phyloP scores from a whole-genome alignment of 345 rosid species.

The Euphorbia peplus region DNA sequence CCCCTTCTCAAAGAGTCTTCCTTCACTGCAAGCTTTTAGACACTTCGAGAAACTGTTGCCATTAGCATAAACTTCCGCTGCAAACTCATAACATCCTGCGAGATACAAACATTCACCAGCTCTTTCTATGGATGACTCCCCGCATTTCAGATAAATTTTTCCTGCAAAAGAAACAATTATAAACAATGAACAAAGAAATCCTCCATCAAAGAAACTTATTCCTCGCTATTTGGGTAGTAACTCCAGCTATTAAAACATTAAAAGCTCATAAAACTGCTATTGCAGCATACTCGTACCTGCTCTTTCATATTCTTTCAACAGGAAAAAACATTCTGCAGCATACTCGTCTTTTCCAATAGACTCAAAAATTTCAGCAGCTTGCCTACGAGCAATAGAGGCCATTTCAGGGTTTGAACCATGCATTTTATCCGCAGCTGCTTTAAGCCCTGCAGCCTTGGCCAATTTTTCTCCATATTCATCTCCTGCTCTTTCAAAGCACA shows the following conservation, averaged over 20 bases:
- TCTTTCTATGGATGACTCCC: conserved; percentile 28
- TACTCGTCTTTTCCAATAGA: conserved; percentile 42
- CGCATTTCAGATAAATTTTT: conserved; percentile 39
- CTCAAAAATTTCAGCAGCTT: conserved; percentile 48
- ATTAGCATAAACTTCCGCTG: conserved; percentile 40
- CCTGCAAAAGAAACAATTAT: conserved; percentile 23
- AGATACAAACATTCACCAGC: conserved; percentile 48
- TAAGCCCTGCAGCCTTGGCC: conserved; percentile 44
- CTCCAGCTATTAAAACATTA: no score
- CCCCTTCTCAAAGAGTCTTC: conserved; percentile 43
- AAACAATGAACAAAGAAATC: no score
- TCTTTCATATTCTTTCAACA: conserved; percentile 37
- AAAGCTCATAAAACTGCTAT: no score
- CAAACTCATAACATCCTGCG: conserved; percentile 28
- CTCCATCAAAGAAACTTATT: no score
- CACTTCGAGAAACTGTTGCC: conserved; percentile 35
- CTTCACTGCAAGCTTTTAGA: conserved; percentile 30
- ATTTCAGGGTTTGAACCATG: conserved; percentile 31
- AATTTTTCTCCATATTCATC: conserved; percentile 37
- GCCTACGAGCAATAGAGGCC: conserved; percentile 30
- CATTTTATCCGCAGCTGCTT: conserved; percentile 38
- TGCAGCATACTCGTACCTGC: no score
- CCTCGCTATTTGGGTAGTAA: no score
- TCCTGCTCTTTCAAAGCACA: conserved; percentile 49
- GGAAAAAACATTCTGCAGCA: conserved; percentile 46